These are phyloP conservation scores for Eutypella sp. DNA, from an alignment of 2,329 filamentous ascomycete genomes.

Conservation along the genomic window DNA sequence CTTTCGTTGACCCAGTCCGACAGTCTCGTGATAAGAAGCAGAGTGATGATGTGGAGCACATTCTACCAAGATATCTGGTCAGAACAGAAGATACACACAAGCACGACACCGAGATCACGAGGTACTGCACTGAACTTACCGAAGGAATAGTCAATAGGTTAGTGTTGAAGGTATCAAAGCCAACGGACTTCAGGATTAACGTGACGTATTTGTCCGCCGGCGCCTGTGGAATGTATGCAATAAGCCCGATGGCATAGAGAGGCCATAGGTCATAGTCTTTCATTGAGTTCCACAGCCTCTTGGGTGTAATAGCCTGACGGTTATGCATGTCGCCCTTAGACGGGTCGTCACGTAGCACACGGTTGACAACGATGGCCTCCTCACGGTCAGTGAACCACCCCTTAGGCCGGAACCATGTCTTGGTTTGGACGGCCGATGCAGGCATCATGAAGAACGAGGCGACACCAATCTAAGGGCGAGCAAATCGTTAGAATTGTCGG, in stretches of 20 bases:
- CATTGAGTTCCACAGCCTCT: constrained; percentile 42
- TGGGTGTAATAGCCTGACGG: constrained; percentile 46
- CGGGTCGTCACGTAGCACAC: constrained; percentile 52
- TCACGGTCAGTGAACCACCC: constrained; percentile 56
- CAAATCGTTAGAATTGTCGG: background rate
- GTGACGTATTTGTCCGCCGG: constrained; percentile 47
- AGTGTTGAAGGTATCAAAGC: constrained; percentile 48
- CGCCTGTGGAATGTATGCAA: constrained; percentile 42
- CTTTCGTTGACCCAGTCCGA: constrained; percentile 47
- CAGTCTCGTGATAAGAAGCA: constrained; percentile 46
- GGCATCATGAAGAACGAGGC: constrained; percentile 50
- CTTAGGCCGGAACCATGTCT: constrained; percentile 43
- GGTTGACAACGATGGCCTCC: constrained; percentile 53
- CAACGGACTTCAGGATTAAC: constrained; percentile 44
- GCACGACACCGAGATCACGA: background rate
- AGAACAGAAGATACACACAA: background rate
- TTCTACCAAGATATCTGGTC: constrained; percentile 34
- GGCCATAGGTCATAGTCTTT: constrained; percentile 55
- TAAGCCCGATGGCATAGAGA: constrained; percentile 44
- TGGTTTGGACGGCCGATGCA: constrained; percentile 41
- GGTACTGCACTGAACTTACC: constrained; percentile 23
- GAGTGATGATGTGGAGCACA: constrained; percentile 44
- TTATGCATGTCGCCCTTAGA: constrained; percentile 56
- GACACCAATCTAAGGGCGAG: constrained; percentile 35
- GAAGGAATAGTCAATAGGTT: constrained; percentile 53